A percentile compares a stretch with the other conserved stretches of the same genome.
Conservation (phyloP, 1,284 basidiomycete genomes). For the Rhodotorula sp. region DNA sequence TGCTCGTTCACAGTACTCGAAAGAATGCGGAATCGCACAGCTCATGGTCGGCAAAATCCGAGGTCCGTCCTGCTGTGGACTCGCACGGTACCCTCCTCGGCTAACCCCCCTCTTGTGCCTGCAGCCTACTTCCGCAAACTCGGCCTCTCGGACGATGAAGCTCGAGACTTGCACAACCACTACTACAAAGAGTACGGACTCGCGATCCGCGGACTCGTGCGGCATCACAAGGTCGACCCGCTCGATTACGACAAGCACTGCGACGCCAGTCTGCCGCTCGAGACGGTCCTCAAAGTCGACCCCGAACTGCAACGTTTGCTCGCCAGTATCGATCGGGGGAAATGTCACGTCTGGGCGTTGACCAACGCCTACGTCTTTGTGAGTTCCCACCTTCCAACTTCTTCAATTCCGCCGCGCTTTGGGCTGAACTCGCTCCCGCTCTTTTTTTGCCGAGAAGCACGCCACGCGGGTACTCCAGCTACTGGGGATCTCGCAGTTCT, state of each 20-base stretch:
- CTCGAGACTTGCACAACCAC: constrained; percentile 45
- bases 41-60: constrained; percentile 39
- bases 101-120: too few relatives aligned
- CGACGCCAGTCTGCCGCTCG: constrained; percentile 50
- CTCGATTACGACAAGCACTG: constrained; percentile 44
- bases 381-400: background rate
- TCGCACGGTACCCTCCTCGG: too few relatives aligned
- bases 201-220: constrained; percentile 51
- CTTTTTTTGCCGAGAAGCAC: constrained; percentile 32
- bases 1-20: constrained; percentile 24
- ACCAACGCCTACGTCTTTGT: constrained; percentile 40
- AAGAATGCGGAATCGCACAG: constrained; percentile 31
- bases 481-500: constrained; percentile 45
- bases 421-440: background rate
- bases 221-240: constrained; percentile 51
- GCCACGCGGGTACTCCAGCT: constrained; percentile 49
- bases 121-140: constrained; percentile 47
- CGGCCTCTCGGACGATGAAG: constrained; percentile 47
- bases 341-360: constrained; percentile 44
- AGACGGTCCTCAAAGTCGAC: constrained; percentile 47
- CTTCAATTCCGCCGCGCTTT: background rate
- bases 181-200: constrained; percentile 47
- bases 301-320: constrained; percentile 45
- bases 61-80: background rate
- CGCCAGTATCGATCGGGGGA: constrained; percentile 47